Percentiles rank a stretch among this genome's conserved stretches.
Evolutionary conservation across 345 rosid species (phyloP).

Genomic region (Brassica rapa): DNA sequence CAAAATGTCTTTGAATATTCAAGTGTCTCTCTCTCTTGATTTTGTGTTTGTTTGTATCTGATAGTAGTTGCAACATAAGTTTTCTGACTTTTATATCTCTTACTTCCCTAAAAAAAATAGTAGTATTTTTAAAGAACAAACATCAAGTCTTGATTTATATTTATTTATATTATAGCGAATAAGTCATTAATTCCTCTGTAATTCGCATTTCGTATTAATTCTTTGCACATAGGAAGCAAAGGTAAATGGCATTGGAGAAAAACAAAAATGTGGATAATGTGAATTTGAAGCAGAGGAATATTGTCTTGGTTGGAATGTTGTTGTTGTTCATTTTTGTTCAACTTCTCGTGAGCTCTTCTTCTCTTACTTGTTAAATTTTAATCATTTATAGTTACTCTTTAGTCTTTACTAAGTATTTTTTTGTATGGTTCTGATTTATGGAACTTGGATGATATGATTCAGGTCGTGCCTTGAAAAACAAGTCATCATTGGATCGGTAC

Average conservation of each 20-base stretch:
- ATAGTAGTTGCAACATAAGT: constrained; percentile 34
- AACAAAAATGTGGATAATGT: constrained; percentile 35
- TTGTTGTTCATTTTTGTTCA: constrained; percentile 69
- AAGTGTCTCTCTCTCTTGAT: constrained; percentile 29
- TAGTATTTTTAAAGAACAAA: neutral
- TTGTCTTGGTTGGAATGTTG: constrained; percentile 74
- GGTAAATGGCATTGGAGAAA: constrained; percentile 42
- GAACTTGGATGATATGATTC: constrained; percentile 22
- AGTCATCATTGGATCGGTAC: constrained; percentile 53
- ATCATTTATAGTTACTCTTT: neutral
- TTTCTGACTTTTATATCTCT: constrained; percentile 21
- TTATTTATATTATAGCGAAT: neutral
- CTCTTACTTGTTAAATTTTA: neutral
- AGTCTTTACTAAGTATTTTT: neutral
- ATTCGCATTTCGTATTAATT: constrained; percentile 19
- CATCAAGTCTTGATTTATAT: neutral
- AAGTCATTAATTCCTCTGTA: neutral
- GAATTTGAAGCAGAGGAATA: constrained; percentile 47
- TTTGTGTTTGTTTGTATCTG: constrained; percentile 35
- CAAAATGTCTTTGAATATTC: constrained; percentile 23
- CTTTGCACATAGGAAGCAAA: neutral
- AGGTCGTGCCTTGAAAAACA: constrained; percentile 54
- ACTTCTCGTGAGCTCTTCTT: constrained; percentile 48
- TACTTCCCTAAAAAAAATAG: constrained; percentile 5
- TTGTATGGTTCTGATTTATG: neutral